Evolutionary conservation across 306 rosid species (phyloP), one percentile per base, ranked within the genome.

Genomic region (Castanea sativa): DNA sequence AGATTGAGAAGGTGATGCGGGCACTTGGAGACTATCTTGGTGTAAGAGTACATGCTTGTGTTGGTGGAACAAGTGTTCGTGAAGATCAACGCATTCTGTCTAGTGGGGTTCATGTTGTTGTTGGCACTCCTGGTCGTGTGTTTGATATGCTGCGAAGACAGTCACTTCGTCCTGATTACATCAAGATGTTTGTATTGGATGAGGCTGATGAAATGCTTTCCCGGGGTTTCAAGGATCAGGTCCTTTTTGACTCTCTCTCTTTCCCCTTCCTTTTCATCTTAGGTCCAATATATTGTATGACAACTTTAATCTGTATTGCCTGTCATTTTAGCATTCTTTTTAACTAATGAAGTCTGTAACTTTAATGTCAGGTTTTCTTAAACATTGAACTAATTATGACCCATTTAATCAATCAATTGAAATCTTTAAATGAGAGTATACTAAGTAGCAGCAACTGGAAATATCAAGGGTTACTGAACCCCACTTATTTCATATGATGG

Each of bases 181-280:
- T 92, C 84, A 90, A 79, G 80, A 92, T 92, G 92, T 90, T 92
- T 85, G 97, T 92, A 19, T 87, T 92, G 88, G 97, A 92, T 84
- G 94, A 92, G 83, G 97, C 97, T 76, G 97, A 92, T 81, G 94
- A 90, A 80, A 92, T 92, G 97, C 92, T 90, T 61, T 92, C 97
- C 21, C 81, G 94, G 13, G 97, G 94, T 77, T 92, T 92, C 76
- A 92, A 90, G 76, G 94, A 92, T 76, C 97, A 92, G 97, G 97
- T 92, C 20, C 60, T 69, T 64, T 79, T 21, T 33, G 29, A 59
- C 11, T n/a, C 49, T 23, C 23, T n/a, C 43, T 16, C 9, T 52
- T 20, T 69, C 49, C 19, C 23, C 71, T 60, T 35, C 69, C 33
- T 20, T 55, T 23, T n/a, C 15, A n/a, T 19, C 2, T 6, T 23